Evolutionary conservation across 257 asterid genomes (phyloP).

Genomic region (Petunia secreta): DNA sequence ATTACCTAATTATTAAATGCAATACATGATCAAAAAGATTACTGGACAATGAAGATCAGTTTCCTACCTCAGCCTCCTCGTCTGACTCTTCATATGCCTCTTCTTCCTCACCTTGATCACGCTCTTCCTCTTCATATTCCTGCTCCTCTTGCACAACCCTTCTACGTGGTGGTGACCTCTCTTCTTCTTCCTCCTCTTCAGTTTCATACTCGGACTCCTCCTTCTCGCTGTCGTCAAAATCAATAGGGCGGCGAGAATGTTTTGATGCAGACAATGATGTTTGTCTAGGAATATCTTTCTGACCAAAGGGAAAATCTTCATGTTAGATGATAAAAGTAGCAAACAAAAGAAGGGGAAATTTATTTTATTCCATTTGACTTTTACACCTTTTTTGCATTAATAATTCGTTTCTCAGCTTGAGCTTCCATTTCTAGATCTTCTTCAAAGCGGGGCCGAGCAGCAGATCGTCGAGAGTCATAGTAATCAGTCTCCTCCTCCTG

Average conservation of each 20-base stretch:
- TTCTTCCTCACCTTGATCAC: slow-evolving; percentile 65
- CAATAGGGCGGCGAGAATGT: slow-evolving; percentile 75
- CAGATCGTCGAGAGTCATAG: slow-evolving; percentile 71
- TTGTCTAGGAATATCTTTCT: slow-evolving; percentile 66
- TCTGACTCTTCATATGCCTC: slow-evolving; percentile 79
- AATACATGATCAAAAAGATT: slow-evolving; percentile 18
- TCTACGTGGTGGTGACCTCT: slow-evolving; percentile 54
- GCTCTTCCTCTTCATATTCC: slow-evolving; percentile 78
- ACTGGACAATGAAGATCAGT: slow-evolving; percentile 24
- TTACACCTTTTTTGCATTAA: slow-evolving; percentile 89
- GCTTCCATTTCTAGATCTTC: slow-evolving; percentile 93
- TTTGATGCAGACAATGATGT: slow-evolving; percentile 50
- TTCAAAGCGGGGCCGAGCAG: slow-evolving; percentile 77
- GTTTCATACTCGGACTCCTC: slow-evolving; percentile 97
- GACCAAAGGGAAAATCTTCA: slow-evolving; percentile 34
- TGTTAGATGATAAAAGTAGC: slow-evolving; percentile 40
- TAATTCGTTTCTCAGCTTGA: slow-evolving; percentile 91
- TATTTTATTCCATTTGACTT: slow-evolving; percentile 26
- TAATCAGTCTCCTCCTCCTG: slow-evolving; percentile 86
- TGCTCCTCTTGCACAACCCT: slow-evolving; percentile 62
- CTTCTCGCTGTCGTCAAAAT: slow-evolving; percentile 81
- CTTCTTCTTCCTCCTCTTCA: slow-evolving; percentile 88
- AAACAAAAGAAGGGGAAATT: neutral
- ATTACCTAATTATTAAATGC: slow-evolving; percentile 7
- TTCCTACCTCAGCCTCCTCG: slow-evolving; percentile 86